Percentiles rank a stretch among this genome's conserved stretches.
Conservation (phyloP, 75 land plant species). For the Selaginella moellendorffii region DNA sequence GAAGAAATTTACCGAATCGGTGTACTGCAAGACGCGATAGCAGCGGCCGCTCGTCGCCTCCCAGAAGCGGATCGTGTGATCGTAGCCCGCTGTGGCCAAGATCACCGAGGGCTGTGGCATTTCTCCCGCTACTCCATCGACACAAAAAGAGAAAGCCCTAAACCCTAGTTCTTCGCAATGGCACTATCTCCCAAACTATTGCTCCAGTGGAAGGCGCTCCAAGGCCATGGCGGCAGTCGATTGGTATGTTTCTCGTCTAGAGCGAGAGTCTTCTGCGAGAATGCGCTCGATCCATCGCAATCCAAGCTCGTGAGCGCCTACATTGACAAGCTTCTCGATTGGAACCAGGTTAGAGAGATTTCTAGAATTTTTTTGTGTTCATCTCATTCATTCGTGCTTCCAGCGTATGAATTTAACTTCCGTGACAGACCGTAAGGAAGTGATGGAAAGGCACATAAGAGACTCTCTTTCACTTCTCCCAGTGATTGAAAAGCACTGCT, state of each 20-base stretch:
- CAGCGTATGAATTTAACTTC: constrained; percentile 92
- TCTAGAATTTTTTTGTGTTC: no score
- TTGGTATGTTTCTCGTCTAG: no score
- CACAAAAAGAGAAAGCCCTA: no score
- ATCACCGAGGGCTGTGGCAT: constrained; percentile 90
- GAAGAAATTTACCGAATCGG: constrained; percentile 59
- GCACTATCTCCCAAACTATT: neutral
- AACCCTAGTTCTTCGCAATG: neutral
- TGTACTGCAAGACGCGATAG: constrained; percentile 78
- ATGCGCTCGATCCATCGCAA: neutral
- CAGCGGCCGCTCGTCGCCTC: constrained; percentile 86
- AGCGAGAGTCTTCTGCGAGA: no score
- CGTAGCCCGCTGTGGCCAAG: constrained; percentile 88
- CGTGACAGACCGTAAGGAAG: constrained; percentile 48
- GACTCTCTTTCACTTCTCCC: constrained; percentile 76
- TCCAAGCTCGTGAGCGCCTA: constrained; percentile 28
- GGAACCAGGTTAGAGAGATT: constrained; percentile 98
- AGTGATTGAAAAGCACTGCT: constrained; percentile 29
- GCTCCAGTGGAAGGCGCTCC: neutral
- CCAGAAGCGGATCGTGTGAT: constrained; percentile 90
- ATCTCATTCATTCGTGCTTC: no score
- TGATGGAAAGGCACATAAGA: constrained; percentile 71
- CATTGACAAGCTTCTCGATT: constrained; percentile 55
- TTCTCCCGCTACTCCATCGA: constrained; percentile 10
- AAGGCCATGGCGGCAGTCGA: neutral